These are phyloP conservation scores for Magnaporthiopsis rhizophila DNA, from an alignment of 2,329 filamentous ascomycete species.

Conservation along the genomic window DNA sequence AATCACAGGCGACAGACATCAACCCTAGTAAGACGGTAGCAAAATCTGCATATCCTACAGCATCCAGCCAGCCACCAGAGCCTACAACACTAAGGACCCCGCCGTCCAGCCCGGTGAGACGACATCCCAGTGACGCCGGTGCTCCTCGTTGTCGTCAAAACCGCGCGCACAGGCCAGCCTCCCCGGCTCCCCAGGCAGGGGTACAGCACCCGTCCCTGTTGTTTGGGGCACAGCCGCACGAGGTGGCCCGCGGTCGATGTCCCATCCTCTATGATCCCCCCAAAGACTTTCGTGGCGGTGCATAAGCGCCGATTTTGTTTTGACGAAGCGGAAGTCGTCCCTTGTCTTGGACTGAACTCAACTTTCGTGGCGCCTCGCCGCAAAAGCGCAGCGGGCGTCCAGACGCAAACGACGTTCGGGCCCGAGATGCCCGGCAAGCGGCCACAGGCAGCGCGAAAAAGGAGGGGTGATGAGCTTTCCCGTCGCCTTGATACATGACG, in stretches of 20 bases:
- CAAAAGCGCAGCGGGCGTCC: background rate
- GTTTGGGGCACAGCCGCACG: background rate
- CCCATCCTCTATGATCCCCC: background rate
- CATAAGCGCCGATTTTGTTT: constrained; percentile 2
- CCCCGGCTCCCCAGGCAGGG: background rate
- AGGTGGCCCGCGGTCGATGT: background rate
- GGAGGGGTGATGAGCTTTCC: constrained; percentile 38
- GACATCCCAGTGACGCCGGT: background rate
- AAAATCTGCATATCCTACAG: no score
- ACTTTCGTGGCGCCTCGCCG: background rate
- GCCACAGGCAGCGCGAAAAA: constrained; percentile 24
- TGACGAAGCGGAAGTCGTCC: constrained; percentile 2
- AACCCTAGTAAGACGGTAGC: no score
- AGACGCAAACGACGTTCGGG: background rate
- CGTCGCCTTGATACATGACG: background rate
- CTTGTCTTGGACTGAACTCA: background rate
- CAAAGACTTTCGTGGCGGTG: background rate
- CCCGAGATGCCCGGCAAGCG: background rate
- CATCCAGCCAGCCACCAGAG: background rate
- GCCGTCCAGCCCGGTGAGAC: background rate
- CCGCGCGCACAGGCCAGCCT: background rate
- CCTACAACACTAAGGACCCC: background rate
- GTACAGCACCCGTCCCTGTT: background rate
- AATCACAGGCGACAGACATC: no score
- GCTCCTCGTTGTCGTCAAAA: background rate